Base-by-base conservation (phyloP, 1,284 basidiomycete species). In the Hymenochaete sp. region DNA sequence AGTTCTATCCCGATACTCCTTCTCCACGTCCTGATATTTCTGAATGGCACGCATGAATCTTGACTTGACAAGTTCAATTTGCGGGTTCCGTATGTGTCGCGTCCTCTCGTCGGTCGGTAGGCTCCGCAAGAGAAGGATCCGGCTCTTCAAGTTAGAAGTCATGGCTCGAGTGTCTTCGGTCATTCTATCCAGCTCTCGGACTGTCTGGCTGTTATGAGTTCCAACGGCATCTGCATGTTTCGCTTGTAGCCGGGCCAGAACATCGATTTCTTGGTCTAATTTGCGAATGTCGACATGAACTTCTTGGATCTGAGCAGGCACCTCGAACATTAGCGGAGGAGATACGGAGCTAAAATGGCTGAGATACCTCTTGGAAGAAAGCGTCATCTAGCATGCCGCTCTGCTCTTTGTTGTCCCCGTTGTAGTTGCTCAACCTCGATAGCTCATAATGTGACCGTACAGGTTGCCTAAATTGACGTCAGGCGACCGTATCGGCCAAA, bases 1-100 rank as follows among this genome's bases (percentile, higher is more conserved):
- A 66, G 96, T 93, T 70, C 89, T 93, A 54, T 84, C 75, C 48
- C 95, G 82, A 63, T 88, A 91, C 59, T 89, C 82, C 64, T 93
- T 86, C 67, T 99, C 96, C 21, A 96, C 90, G 32, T 79, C 77
- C 67, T 97, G 92, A 59, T 87, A 89, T 53, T 71, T 78, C 64
- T 90, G 85, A 51, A 89, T 86, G 14, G 84, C 83, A 54, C 88
- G 84, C 42, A 87, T 75, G 59, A 89, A 89, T 62, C 87, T 89
- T 43, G 78, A 75, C 65, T 85, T 87, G 52, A 89, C 75, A 24
- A 86, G 63, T 4, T 77, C 81, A 21, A 79, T 83, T 82, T 87
- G 47, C 27, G 27, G 51, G 40, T 31, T 29, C 38, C 26, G 27
- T 24, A 43, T 21, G 32, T 37, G 32, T 21, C 33, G 61, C 59